A percentile compares a stretch with the other conserved stretches of the same genome.
These are phyloP conservation scores for Alternaria sp. DNA, from an alignment of 2,329 filamentous ascomycete genomes.

Conservation along the genomic window DNA sequence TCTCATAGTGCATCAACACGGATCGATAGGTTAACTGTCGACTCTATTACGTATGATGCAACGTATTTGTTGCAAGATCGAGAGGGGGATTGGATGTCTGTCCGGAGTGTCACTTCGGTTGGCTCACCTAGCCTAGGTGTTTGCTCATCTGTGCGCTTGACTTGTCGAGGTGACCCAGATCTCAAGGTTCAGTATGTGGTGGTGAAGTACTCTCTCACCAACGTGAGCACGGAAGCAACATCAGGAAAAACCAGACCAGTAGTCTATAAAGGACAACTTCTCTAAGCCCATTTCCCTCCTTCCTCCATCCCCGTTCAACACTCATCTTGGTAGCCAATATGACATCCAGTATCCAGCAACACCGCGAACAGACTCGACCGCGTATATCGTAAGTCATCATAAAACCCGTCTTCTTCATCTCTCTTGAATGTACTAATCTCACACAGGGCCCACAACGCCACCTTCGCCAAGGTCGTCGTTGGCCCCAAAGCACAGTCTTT, in stretches of 20 bases:
- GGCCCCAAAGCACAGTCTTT: background rate
- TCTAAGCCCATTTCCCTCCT: background rate
- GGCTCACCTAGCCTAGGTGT: background rate
- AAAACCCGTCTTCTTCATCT: fast-evolving
- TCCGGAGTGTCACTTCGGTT: background rate
- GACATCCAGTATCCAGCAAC: background rate
- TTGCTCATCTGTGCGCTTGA: background rate
- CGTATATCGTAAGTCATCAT: conserved; percentile 4
- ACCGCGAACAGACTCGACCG: background rate
- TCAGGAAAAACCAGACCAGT: background rate
- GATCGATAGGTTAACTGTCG: background rate
- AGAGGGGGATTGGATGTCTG: background rate
- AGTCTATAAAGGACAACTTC: background rate
- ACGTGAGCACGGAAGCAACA: background rate
- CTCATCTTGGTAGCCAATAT: background rate
- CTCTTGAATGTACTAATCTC: background rate
- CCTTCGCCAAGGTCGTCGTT: background rate
- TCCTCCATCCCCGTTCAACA: background rate
- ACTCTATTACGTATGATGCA: background rate
- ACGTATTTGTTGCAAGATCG: background rate
- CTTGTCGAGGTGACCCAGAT: background rate
- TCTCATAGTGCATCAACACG: conserved; percentile 6
- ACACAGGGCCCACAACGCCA: background rate
- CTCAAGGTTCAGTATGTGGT: background rate
- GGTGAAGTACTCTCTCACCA: background rate